Base-by-base conservation (phyloP, 2,329 filamentous ascomycete genomes). In the Fusarium armeniacum region DNA sequence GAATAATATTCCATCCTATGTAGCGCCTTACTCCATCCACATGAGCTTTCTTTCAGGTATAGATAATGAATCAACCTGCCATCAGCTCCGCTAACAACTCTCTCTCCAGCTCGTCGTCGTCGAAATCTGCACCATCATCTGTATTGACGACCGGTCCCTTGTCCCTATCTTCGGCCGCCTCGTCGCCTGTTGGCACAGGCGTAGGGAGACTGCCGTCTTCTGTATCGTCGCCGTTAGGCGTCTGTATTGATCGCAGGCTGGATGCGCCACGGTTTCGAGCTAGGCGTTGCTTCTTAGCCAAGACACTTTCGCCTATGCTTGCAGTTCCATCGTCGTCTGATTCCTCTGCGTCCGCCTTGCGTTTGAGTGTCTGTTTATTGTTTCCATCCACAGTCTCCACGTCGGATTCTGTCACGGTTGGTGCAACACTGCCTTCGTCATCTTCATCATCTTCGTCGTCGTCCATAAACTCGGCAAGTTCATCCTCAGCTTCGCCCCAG, bases 391-490 rank as follows among this genome's bases (percentile, higher is more conserved):
- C 70, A 10, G 73, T 75, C 32, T 78, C 79, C 5, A 75, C 56
- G 43, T 77, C 78, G 15, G 69, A 73, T 45, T 74, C 73, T 9
- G 50, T 62, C n/a, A 67, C 69, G 20, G 66, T 72, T 18, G 74
- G 73, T 2, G 56, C 47, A 35, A 65, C 70, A 33, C 63, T 65
- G 35, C 71, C 70, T 22, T 83, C 49, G 13, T 52, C 84, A 44
- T 83, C 84, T 30, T 30, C 28, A 1, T 85, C 86, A 3, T 81
- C 84, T 8, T 82, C 85, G 4, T 81, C 84, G 12, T 82, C 81
- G 12, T 86, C 86, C 70, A 96, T 81, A 71, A 96, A 94, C 46
- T 93, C 92, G 16, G 87, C 88, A 12, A 97, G 81, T 74, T 97
- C 93, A 62, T 91, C 89, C 69, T 93, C 90, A 3, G 87, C 85